phyloP scores from a whole-genome alignment of 2,329 filamentous ascomycete species.

The Penicillium sp. region DNA sequence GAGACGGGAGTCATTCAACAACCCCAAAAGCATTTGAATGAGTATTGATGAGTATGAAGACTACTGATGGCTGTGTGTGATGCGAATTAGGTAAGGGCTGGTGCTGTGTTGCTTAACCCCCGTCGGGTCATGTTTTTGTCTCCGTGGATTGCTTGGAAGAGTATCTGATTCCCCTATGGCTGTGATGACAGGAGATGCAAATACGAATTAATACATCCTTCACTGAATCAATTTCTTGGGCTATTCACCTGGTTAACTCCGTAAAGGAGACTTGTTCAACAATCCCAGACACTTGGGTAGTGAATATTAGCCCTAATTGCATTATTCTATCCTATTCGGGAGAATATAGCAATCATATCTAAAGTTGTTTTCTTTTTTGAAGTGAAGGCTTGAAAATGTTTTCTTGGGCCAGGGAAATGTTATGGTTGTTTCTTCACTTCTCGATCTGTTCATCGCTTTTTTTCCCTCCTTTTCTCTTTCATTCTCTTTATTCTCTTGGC shows the following conservation, averaged over 20 bases:
- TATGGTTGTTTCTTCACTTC: not conserved
- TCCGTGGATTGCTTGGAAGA: slow-evolving; percentile 15
- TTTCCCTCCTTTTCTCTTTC: not conserved
- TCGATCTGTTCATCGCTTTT: not conserved
- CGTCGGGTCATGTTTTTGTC: not conserved
- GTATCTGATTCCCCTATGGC: slow-evolving; percentile 13
- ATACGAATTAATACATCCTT: slow-evolving; percentile 22
- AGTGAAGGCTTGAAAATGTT: not conserved
- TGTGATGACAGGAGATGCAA: slow-evolving; percentile 20
- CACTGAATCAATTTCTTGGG: not conserved
- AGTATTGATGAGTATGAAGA: slow-evolving; percentile 10
- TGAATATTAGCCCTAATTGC: not conserved
- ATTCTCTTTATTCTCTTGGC: not conserved
- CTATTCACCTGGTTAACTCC: not conserved
- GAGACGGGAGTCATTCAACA: slow-evolving; percentile 7
- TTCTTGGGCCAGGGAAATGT: not conserved
- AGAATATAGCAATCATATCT: too few relatives aligned
- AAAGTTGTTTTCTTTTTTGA: not conserved
- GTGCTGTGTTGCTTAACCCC: slow-evolving; percentile 1
- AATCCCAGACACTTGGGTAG: too few relatives aligned
- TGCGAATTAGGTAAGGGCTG: slow-evolving; percentile 1
- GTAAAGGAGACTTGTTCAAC: not conserved
- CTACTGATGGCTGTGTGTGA: slow-evolving; percentile 1
- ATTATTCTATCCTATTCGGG: too few relatives aligned
- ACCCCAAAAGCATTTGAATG: slow-evolving; percentile 11